phyloP scores from a whole-genome alignment of 1,284 basidiomycete genomes.

The Cutaneotrichosporon sp. region DNA sequence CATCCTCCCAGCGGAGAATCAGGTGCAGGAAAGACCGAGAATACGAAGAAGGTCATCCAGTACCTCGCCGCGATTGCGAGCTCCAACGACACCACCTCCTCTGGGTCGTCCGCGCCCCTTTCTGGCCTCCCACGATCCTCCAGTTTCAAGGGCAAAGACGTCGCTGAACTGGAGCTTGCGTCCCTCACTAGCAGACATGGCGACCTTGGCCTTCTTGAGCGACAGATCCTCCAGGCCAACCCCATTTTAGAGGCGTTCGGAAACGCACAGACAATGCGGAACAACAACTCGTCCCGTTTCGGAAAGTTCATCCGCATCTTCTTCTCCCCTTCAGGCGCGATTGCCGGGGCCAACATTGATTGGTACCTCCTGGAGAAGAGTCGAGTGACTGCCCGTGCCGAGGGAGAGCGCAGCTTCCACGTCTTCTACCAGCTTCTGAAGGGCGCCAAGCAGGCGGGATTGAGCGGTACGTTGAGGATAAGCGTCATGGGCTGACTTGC shows the following conservation, averaged over 20 bases:
- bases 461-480: slow-evolving; percentile 67
- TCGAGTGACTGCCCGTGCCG: slow-evolving; percentile 82
- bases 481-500: neutral
- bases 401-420: slow-evolving; percentile 91
- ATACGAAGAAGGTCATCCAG: slow-evolving; percentile 99
- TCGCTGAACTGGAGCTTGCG: slow-evolving; percentile 52
- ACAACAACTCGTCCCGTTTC: slow-evolving; percentile 99
- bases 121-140: slow-evolving; percentile 49
- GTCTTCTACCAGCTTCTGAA: slow-evolving; percentile 91
- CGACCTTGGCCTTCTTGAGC: slow-evolving; percentile 84
- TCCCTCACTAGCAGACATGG: slow-evolving; percentile 56
- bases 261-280: slow-evolving; percentile 97
- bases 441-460: slow-evolving; percentile 62
- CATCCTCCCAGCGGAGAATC: slow-evolving; percentile 78
- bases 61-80: slow-evolving; percentile 96
- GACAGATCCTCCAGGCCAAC: slow-evolving; percentile 97
- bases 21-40: slow-evolving; percentile 98
- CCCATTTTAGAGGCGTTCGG: slow-evolving; percentile 98
- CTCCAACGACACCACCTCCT: slow-evolving; percentile 62
- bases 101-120: slow-evolving; percentile 37
- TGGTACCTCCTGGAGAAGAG: slow-evolving; percentile 99
- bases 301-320: slow-evolving; percentile 94
- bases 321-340: slow-evolving; percentile 90
- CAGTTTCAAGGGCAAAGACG: slow-evolving; percentile 51
- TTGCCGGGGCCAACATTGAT: slow-evolving; percentile 97